These are phyloP conservation scores for Hanseniaspora gamundiae DNA, from an alignment of 1,139 yeast species.

Conservation along the genomic window DNA sequence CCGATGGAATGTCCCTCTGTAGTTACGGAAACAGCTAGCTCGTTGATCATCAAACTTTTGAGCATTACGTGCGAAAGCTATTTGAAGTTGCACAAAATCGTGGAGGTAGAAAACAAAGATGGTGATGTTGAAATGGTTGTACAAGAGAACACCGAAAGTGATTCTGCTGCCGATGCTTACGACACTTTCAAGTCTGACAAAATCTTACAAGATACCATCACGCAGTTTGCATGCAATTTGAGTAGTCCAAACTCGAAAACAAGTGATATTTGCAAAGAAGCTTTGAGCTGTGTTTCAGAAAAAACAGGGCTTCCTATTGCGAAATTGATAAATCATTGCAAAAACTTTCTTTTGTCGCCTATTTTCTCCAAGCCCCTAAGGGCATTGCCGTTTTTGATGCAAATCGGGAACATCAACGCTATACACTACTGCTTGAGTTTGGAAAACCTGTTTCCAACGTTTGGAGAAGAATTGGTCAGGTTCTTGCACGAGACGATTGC, in stretches of 20 bases:
- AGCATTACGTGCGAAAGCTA: constrained; percentile 12
- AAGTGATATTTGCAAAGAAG: constrained; percentile 67
- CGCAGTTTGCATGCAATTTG: constrained; percentile 81
- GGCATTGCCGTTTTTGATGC: constrained; percentile 97
- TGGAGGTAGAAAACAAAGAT: constrained; percentile 42
- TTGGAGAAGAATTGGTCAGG: constrained; percentile 79
- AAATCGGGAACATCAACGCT: constrained; percentile 95
- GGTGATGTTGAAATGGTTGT: constrained; percentile 40
- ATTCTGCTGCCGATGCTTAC: background rate
- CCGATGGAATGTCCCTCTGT: constrained; percentile 79
- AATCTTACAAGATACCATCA: constrained; percentile 74
- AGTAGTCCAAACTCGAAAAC: constrained; percentile 81
- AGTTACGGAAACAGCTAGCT: constrained; percentile 61
- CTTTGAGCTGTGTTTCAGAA: constrained; percentile 56
- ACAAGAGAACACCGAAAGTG: constrained; percentile 31
- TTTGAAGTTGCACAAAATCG: background rate
- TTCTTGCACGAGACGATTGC: constrained; percentile 84
- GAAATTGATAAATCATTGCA: constrained; percentile 70
- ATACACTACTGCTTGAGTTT: constrained; percentile 78
- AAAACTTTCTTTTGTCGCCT: constrained; percentile 73
- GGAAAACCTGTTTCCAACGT: constrained; percentile 70
- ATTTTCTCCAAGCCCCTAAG: constrained; percentile 93
- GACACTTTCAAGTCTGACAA: constrained; percentile 30
- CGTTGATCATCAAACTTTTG: constrained; percentile 50
- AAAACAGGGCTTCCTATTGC: constrained; percentile 60